Evolutionary conservation across 2,329 filamentous ascomycete species (phyloP), one percentile per base, ranked within the genome.

Genomic region (Cordyceps fumosorosea): DNA sequence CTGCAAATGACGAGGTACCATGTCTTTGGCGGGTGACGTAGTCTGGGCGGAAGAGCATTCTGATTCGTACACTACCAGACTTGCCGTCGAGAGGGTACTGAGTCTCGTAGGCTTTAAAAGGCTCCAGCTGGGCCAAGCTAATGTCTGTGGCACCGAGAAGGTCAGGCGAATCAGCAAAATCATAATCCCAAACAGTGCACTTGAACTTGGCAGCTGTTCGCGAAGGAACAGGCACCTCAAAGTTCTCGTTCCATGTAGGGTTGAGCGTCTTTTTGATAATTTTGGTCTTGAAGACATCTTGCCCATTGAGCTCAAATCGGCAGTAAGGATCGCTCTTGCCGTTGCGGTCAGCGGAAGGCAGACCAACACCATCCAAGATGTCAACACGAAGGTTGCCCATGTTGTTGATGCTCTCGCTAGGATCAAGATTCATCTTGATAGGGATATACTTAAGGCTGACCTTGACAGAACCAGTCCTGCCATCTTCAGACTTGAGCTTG

Each of bases 381-480:
- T 98, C 92, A n/a, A 99, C 91, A 22, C 93, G 90, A 24, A 99
- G 86, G 63, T 87, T 93, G 64, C 95, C 95, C 86, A 96, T 96
- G 76, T 99, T 99, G 84, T 97, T 98, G 81, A 99, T 96, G 71
- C 92, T 97, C 76, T 99, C 95, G 69, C 88, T 91, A 0, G 95
- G 90, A 70, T 99, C 92, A 55, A 99, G 88, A 62, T 87, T 81
- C 95, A 99, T 99, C 78, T 90, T 87, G 64, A 98, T 87, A 0
- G 95, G 95, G 26, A 99, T 87, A 73, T 96, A 99, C 75, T 96
- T 96, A 70, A 97, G 83, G 77, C 90, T 96, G 71, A 99, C 89
- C 67, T 89, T 96, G 72, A 99, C 83, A 71, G 87, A 93, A 78
- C 86, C 92, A 29, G 87, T 76, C 63, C 84, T 83, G 57, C 92